Evolutionary conservation across 2,329 filamentous ascomycete genomes (phyloP).

Genomic region (Cladophialophora chaetospira): DNA sequence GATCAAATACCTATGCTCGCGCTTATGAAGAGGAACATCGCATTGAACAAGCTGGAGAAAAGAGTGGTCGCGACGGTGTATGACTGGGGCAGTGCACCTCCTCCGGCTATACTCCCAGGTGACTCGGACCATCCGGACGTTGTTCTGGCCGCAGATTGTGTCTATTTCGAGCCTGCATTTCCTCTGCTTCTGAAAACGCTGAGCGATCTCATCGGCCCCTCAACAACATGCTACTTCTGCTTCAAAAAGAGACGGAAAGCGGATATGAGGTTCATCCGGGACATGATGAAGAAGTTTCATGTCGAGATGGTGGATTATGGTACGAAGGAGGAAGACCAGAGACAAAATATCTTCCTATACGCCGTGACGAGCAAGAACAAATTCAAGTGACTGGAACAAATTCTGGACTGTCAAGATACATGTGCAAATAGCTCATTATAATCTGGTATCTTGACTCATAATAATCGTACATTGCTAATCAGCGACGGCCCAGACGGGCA

Average conservation of each 20-base stretch:
- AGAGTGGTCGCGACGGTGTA: constrained; percentile 69
- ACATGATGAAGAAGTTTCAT: constrained; percentile 66
- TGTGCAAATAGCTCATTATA: neutral
- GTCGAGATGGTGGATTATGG: constrained; percentile 66
- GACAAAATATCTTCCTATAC: constrained; percentile 64
- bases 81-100: constrained; percentile 67
- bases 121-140: constrained; percentile 63
- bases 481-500: neutral
- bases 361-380: constrained; percentile 18
- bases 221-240: constrained; percentile 79
- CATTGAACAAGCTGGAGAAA: constrained; percentile 70
- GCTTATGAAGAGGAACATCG: constrained; percentile 84
- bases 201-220: constrained; percentile 66
- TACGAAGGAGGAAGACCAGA: constrained; percentile 52
- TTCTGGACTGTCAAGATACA: neutral
- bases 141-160: constrained; percentile 92
- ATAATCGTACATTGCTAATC: constrained; percentile 16
- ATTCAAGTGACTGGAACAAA: neutral
- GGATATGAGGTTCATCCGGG: constrained; percentile 73
- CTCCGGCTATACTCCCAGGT: constrained; percentile 21
- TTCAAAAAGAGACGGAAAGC: constrained; percentile 90
- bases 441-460: constrained; percentile 22
- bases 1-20: constrained; percentile 84
- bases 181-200: constrained; percentile 81
- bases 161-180: constrained; percentile 96